These are phyloP conservation scores for Epithemia pelagica DNA, from an alignment of 108 stramenopile species.

Conservation along the genomic window DNA sequence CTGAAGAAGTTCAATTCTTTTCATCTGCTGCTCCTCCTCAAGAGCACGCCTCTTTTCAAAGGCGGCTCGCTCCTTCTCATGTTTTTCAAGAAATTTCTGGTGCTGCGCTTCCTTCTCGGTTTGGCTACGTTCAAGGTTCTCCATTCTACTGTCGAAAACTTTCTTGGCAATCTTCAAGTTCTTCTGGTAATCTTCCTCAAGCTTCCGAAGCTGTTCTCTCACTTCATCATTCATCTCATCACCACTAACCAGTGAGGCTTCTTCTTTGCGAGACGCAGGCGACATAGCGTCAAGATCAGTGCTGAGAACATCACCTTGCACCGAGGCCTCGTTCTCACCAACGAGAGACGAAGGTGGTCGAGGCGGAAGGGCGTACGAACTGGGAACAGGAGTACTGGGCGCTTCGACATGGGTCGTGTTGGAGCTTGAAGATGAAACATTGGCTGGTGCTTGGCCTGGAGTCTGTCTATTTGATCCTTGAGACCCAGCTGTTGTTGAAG, in stretches of 20 bases:
- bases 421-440: background rate
- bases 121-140: constrained; percentile 71
- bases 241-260: constrained; percentile 8
- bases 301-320: constrained; percentile 4
- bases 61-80: constrained; percentile 76
- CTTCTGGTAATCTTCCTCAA: constrained; percentile 76
- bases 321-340: background rate
- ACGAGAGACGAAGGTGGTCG: background rate
- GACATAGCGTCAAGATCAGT: background rate
- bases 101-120: constrained; percentile 76
- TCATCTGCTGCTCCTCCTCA: constrained; percentile 76
- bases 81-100: constrained; percentile 77
- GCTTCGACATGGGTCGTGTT: background rate
- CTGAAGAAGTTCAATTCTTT: constrained; percentile 65
- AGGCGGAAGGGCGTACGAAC: background rate
- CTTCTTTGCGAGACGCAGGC: background rate
- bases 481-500: too few relatives aligned
- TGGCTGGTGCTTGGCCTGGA: background rate
- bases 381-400: background rate
- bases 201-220: constrained; percentile 53
- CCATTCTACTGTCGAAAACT: constrained; percentile 80
- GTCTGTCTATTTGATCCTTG: background rate
- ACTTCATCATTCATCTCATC: constrained; percentile 36
- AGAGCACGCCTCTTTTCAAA: constrained; percentile 78
- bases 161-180: constrained; percentile 72